Evolutionary conservation across 106 monocot species (phyloP), one percentile per base, ranked within the genome.

Genomic region (Hemerocallis citrina): DNA sequence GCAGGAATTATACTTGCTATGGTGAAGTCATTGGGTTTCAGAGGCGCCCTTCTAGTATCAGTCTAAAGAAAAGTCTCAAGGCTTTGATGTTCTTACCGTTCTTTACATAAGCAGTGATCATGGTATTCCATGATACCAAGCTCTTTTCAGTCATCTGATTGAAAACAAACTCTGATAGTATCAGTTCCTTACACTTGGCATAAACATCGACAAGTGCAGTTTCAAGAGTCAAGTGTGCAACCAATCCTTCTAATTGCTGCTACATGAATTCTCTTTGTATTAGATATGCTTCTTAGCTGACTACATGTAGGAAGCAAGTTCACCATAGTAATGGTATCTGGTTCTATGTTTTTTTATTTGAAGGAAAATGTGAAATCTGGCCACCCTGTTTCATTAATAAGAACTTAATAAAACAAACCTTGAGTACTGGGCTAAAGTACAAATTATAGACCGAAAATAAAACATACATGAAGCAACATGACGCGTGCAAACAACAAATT

Each of bases 121-220:
- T 83, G 13, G 74, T 52, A 24, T 92, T 92, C 82, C 86, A 92
- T 46, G 91, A 58, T 20, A 92, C 83, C 62, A 80, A 51, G 62
- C 72, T 86, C 40, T 50, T 92, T 42, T 73, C 72, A 22, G n/a
- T 10, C 80, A 92, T 83, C 59, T 10, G 19, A 25, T 66, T 29
- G 31, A 92, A 91, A 34, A 85, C 24, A 32, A 49, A 57, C 52
- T 83, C 73, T 19, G 86, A 79, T 42, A 57, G 65, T 63, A 22
- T 77, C 50, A 86, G 14, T 23, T 82, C 52, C 22, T 80, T 75
- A 13, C 73, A 79, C 68, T 86, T 89, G 8, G 71, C 77, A 67
- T 95, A 89, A 80, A 74, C 71, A 46, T 76, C 78, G 16, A 67
- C 34, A 48, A 89, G 59, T 35, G 86, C 77, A 30, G 84, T 85